Conservation (phyloP, 2,329 filamentous ascomycete genomes). For the Hypoxylon sp. region DNA sequence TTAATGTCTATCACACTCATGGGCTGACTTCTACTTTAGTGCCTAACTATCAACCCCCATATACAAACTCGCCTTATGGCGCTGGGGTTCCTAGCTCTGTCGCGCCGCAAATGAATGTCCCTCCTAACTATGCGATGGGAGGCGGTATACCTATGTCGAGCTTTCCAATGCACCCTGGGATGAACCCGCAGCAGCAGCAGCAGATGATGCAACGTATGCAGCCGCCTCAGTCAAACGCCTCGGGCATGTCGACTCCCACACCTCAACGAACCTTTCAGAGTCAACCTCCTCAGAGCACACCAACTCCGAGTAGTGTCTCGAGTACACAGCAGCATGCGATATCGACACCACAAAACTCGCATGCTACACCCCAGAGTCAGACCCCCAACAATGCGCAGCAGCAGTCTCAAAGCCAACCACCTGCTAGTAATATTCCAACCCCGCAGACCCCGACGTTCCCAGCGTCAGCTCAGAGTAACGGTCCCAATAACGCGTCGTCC, state of each 20-base stretch:
- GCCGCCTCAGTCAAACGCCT: conserved; percentile 52
- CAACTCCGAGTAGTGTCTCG: conserved; percentile 54
- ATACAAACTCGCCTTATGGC: conserved; percentile 68
- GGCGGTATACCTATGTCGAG: conserved; percentile 63
- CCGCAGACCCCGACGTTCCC: conserved; percentile 71
- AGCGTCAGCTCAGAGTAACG: conserved; percentile 55
- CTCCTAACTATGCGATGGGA: conserved; percentile 69
- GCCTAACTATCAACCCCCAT: conserved; percentile 68
- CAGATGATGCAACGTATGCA: conserved; percentile 61
- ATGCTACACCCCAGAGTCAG: conserved; percentile 51
- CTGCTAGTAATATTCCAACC: conserved; percentile 56
- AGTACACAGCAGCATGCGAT: conserved; percentile 52
- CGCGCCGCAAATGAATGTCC: conserved; percentile 62
- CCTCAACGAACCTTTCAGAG: conserved; percentile 55
- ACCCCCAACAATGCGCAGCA: conserved; percentile 51
- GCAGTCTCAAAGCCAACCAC: conserved; percentile 45
- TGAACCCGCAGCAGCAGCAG: conserved; percentile 58
- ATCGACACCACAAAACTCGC: conserved; percentile 52
- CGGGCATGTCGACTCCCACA: conserved; percentile 53
- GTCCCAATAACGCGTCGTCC: conserved; percentile 56
- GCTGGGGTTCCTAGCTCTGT: conserved; percentile 63
- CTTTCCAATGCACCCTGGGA: conserved; percentile 67
- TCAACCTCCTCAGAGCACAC: conserved; percentile 54
- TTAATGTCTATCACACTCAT: conserved; percentile 48
- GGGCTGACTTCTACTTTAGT: conserved; percentile 57